Conservation (phyloP, 2,329 filamentous ascomycete species). For the Aspergillus latus region DNA sequence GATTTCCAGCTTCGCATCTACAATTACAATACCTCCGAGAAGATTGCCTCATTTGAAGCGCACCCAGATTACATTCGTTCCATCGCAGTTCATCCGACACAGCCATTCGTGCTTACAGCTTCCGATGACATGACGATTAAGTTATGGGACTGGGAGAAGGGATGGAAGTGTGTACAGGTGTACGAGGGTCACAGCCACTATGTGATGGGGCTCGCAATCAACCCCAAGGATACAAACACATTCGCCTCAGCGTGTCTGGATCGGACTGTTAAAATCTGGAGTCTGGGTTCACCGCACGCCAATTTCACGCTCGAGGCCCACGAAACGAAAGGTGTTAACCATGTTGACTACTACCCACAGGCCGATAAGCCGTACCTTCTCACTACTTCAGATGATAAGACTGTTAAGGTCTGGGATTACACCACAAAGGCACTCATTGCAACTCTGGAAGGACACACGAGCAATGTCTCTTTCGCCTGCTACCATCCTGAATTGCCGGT, state of each 20-base stretch:
- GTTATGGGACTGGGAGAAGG: slow-evolving; percentile 98
- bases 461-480: slow-evolving; percentile 96
- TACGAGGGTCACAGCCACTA: slow-evolving; percentile 97
- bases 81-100: slow-evolving; percentile 91
- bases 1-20: slow-evolving; percentile 88
- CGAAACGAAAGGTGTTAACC: slow-evolving; percentile 96
- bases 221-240: slow-evolving; percentile 94
- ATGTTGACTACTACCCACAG: slow-evolving; percentile 82
- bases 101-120: slow-evolving; percentile 92
- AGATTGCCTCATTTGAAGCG: slow-evolving; percentile 94
- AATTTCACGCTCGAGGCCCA: slow-evolving; percentile 98
- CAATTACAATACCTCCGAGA: slow-evolving; percentile 99
- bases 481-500: slow-evolving; percentile 96
- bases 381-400: slow-evolving; percentile 93
- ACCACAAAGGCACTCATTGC: slow-evolving; percentile 97
- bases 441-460: slow-evolving; percentile 93
- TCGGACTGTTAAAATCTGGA: slow-evolving; percentile 97
- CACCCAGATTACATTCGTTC: slow-evolving; percentile 98
- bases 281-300: slow-evolving; percentile 83
- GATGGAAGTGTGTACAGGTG: slow-evolving; percentile 95
- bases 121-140: slow-evolving; percentile 99
- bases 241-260: slow-evolving; percentile 94
- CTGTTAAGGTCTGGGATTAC: slow-evolving; percentile 98
- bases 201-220: slow-evolving; percentile 95
- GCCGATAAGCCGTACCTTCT: slow-evolving; percentile 79